These are phyloP conservation scores for Thozetella sp. DNA, from an alignment of 495 filamentous ascomycete species.

Conservation along the genomic window DNA sequence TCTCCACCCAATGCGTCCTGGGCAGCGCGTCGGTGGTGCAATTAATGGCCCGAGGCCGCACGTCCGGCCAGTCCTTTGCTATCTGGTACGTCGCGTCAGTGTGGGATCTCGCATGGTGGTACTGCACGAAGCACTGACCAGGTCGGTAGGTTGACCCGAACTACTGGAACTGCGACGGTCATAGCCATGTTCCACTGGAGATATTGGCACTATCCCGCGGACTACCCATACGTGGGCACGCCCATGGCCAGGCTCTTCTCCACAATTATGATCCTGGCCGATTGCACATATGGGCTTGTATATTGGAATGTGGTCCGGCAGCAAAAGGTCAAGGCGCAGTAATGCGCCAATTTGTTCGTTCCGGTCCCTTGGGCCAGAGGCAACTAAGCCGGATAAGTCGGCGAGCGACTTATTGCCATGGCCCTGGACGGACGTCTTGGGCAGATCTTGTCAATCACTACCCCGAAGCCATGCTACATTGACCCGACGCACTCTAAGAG, in stretches of 20 bases:
- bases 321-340: not conserved
- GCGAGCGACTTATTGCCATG: no score
- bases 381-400: no score
- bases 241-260: not conserved
- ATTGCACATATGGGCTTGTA: not conserved
- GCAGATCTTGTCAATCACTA: no score
- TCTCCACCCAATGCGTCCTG: not conserved
- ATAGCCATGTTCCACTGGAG: not conserved
- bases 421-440: no score
- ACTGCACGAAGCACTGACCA: not conserved
- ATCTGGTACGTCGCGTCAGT: not conserved
- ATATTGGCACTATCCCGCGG: constrained; percentile 2
- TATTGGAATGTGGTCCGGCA: not conserved
- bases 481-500: no score
- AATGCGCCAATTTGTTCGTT: no score
- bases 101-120: not conserved
- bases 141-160: not conserved
- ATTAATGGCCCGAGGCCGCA: not conserved
- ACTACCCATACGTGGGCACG: constrained; percentile 4
- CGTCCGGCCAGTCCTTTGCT: not conserved
- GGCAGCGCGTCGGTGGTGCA: not conserved
- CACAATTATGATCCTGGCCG: not conserved
- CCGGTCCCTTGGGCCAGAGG: no score
- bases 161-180: not conserved
- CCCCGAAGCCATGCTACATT: no score